Conservation (phyloP, 1,139 yeast species). For the Kluyveromyces sp. region DNA sequence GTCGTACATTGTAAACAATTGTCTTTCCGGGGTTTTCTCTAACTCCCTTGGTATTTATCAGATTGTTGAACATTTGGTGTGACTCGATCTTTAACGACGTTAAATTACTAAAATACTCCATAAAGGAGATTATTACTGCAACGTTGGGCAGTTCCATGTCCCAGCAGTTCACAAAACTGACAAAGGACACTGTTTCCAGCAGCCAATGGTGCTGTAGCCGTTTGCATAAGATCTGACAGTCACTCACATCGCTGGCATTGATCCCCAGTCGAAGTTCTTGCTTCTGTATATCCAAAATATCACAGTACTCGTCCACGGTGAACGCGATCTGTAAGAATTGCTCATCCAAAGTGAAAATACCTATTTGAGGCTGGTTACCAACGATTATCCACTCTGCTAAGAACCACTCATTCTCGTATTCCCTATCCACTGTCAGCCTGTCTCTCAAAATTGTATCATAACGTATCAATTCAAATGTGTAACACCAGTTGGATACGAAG, state of each 20-base stretch:
- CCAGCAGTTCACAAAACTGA: conserved; percentile 12
- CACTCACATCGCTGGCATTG: conserved; percentile 13
- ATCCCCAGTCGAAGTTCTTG: conserved; percentile 5
- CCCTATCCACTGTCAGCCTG: conserved; percentile 24
- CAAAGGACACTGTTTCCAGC: conserved; percentile 14
- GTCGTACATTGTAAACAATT: conserved; percentile 21
- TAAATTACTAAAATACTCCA: conserved; percentile 22
- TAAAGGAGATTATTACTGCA: conserved; percentile 12
- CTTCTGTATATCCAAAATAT: conserved; percentile 17
- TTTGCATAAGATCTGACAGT: conserved; percentile 7
- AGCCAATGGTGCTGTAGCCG: conserved; percentile 14
- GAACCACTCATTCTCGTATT: conserved; percentile 22
- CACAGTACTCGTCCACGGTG: conserved; percentile 20
- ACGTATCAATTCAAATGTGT: conserved; percentile 23
- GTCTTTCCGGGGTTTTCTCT: conserved; percentile 28
- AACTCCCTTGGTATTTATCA: conserved; percentile 28
- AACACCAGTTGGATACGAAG: conserved; percentile 23
- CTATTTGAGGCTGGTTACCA: conserved; percentile 17
- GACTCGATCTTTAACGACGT: conserved; percentile 18
- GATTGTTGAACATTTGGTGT: conserved; percentile 17
- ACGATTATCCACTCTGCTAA: conserved; percentile 24
- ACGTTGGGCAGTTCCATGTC: conserved; percentile 7
- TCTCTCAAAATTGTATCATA: conserved; percentile 29
- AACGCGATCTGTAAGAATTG: conserved; percentile 28
- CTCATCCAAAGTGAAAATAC: conserved; percentile 17